These are phyloP conservation scores for Mycosphaerella sp. DNA, from an alignment of 2,329 filamentous ascomycete species.

Conservation along the genomic window DNA sequence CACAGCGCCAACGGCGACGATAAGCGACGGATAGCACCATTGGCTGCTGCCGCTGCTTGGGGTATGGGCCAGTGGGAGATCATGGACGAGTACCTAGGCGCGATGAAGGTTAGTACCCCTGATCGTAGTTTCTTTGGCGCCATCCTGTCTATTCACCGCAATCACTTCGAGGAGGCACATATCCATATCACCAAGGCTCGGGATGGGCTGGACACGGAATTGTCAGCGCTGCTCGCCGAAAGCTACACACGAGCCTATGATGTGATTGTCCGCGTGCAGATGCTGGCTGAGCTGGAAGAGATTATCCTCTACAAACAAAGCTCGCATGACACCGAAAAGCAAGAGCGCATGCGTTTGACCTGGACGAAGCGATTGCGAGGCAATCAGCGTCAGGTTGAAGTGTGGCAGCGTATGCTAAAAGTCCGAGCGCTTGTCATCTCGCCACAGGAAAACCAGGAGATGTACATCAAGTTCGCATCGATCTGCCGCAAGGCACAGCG, in stretches of 20 bases:
- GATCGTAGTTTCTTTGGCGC: conserved; percentile 97
- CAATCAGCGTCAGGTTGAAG: conserved; percentile 93
- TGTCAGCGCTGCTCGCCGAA: conserved; percentile 93
- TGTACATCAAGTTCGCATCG: conserved; percentile 99
- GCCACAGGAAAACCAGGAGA: conserved; percentile 89
- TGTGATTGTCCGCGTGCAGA: conserved; percentile 96
- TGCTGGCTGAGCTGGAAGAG: conserved; percentile 97
- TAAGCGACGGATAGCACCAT: conserved; percentile 80
- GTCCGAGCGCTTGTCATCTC: conserved; percentile 86
- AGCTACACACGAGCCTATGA: conserved; percentile 97
- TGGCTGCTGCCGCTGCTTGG: conserved; percentile 95
- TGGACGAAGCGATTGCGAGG: conserved; percentile 95
- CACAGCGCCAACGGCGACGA: conserved; percentile 80
- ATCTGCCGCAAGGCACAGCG: conserved; percentile 94
- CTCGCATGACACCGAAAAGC: conserved; percentile 69
- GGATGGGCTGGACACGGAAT: conserved; percentile 88
- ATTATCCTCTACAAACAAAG: conserved; percentile 97
- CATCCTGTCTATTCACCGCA: conserved; percentile 88
- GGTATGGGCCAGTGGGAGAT: conserved; percentile 93
- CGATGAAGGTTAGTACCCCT: conserved; percentile 88
- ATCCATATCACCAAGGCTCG: conserved; percentile 83
- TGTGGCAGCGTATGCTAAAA: conserved; percentile 98
- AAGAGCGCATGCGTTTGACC: conserved; percentile 81
- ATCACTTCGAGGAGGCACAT: conserved; percentile 89
- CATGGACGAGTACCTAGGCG: conserved; percentile 94